phyloP scores from a whole-genome alignment of 1,139 yeast genomes.

The Yamadazyma mexicana region DNA sequence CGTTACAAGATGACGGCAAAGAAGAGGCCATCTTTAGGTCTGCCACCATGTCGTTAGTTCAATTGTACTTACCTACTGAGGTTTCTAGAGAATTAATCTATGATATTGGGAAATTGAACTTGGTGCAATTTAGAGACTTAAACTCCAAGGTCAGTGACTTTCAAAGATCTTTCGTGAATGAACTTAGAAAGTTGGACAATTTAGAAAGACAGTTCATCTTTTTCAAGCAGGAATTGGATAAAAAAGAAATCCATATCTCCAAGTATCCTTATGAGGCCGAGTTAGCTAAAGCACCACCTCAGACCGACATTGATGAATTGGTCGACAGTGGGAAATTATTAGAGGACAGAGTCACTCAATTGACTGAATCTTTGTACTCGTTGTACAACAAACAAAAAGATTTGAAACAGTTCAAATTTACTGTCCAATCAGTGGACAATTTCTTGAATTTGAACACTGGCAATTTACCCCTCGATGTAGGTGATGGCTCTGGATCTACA shows the following conservation, averaged over 20 bases:
- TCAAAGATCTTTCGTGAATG: conserved; percentile 71
- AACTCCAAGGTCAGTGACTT: conserved; percentile 67
- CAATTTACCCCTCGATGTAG: conserved; percentile 17
- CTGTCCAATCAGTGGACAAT: conserved; percentile 62
- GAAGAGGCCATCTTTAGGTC: conserved; percentile 80
- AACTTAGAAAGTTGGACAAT: conserved; percentile 66
- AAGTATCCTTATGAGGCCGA: conserved; percentile 48
- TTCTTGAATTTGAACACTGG: conserved; percentile 51
- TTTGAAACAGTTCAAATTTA: conserved; percentile 36
- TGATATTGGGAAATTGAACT: conserved; percentile 62
- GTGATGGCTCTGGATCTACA: conserved; percentile 16
- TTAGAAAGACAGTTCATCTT: conserved; percentile 63
- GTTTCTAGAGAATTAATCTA: conserved; percentile 65
- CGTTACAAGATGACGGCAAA: conserved; percentile 12
- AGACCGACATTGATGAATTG: conserved; percentile 75
- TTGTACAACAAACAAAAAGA: conserved; percentile 37
- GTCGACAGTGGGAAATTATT: conserved; percentile 61
- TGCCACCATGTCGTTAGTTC: conserved; percentile 79
- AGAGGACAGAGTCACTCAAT: conserved; percentile 44
- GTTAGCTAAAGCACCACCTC: conserved; percentile 38
- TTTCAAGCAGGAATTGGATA: conserved; percentile 49
- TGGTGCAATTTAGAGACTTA: conserved; percentile 69
- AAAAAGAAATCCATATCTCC: conserved; percentile 44
- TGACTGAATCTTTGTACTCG: conserved; percentile 36
- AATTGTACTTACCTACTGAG: conserved; percentile 72